A percentile compares a stretch with the other conserved stretches of the same genome.
Evolutionary conservation across 2,329 filamentous ascomycete genomes (phyloP).

Genomic region (Teratosphaeria nubilosa): DNA sequence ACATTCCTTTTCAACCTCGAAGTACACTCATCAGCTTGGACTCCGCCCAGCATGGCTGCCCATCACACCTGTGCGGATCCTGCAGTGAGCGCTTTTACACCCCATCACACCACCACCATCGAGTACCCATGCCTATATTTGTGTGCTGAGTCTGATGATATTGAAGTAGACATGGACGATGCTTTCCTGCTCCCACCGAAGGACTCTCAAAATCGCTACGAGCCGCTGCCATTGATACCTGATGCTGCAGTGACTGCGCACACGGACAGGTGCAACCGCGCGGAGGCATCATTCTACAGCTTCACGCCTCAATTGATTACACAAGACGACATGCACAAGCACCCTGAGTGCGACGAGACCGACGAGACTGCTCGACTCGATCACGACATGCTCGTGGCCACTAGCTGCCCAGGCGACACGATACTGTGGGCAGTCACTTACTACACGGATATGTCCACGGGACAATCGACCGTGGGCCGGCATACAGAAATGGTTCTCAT

Average conservation of each 20-base stretch:
- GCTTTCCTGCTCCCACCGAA: background rate
- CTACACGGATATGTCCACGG: background rate
- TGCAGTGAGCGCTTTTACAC: background rate
- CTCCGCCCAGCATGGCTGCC: background rate
- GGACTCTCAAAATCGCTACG: background rate
- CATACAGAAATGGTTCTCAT: background rate
- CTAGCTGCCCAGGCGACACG: background rate
- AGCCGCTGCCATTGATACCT: background rate
- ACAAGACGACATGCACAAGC: background rate
- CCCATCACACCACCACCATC: background rate
- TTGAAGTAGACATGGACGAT: background rate
- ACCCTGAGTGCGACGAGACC: background rate
- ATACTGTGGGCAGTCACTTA: background rate
- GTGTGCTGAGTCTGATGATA: no score
- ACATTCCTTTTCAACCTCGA: background rate
- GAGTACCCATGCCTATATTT: background rate
- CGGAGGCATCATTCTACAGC: background rate
- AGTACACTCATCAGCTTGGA: background rate
- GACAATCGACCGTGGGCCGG: background rate
- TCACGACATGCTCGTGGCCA: background rate
- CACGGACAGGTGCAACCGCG: background rate
- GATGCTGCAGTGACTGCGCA: background rate
- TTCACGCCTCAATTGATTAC: background rate
- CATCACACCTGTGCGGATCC: background rate
- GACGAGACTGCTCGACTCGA: background rate